Evolutionary conservation across 768 basidiomycete genomes (phyloP), one percentile per base, ranked within the genome.

Genomic region (Trametes gibbosa): DNA sequence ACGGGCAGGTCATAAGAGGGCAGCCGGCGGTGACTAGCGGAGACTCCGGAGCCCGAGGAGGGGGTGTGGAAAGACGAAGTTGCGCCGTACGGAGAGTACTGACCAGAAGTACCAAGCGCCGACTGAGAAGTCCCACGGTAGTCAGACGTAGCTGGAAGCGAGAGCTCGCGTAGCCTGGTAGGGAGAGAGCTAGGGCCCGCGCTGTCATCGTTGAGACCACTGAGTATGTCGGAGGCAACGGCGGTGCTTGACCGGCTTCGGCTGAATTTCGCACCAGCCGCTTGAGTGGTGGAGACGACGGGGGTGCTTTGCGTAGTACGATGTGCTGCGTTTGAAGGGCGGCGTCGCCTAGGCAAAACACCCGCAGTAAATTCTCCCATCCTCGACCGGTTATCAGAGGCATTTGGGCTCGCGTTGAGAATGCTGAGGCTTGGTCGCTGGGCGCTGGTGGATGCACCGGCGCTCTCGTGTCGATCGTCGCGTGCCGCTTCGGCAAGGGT

Each of bases 221-320:
- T 29, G 12, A 24, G 3, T 2, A 46, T 43, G 32, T 55, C 59
- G 21, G 41, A 29, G 6, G 47, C 48, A 1, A 48, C 37, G 37
- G 45, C 41, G 16, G 25, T 52, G 50, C 27, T 47, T 16, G 54
- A 47, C 23, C 37, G 39, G 23, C 54, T 56, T 45, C 60, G 54
- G 13, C 23, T 39, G 43, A 53, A 61, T 21, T 23, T 34, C 13
- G 50, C 60, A 3, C 49, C 43, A 6, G 59, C 59, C 8, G 54
- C 60, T 17, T 48, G 60, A 9, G 21, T 10, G n/a, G 53, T 55
- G 6, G 48, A 10, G 19, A 61, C 50, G 14, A 29, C 32, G 2
- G 53, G 58, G 21, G 32, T 41, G 47, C 46, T 59, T 4, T 42
- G 50, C 3, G 58, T 40, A 27, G 50, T 2, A 12, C 50, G 39